Evolutionary conservation across 2,329 filamentous ascomycete species (phyloP).

Genomic region (Scedosporium aurantiacum): DNA sequence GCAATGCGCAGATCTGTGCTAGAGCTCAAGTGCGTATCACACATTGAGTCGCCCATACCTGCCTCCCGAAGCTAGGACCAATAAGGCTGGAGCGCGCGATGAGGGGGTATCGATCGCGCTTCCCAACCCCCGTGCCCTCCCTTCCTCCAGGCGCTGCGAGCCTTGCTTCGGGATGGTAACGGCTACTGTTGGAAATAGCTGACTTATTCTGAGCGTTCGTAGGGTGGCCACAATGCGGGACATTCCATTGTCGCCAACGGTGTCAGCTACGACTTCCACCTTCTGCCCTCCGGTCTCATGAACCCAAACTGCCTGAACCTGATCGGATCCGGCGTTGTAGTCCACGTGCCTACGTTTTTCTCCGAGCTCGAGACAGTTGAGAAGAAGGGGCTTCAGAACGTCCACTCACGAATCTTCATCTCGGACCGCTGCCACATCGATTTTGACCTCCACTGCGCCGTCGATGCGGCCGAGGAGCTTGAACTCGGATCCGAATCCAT

Average conservation of each 20-base stretch:
- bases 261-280: constrained; percentile 33
- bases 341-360: constrained; percentile 39
- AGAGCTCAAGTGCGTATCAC: constrained; percentile 4
- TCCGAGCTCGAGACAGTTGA: constrained; percentile 27
- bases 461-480: constrained; percentile 57
- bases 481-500: constrained; percentile 29
- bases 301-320: constrained; percentile 62
- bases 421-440: constrained; percentile 53
- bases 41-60: background rate
- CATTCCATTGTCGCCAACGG: constrained; percentile 10
- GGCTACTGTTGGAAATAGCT: background rate
- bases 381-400: constrained; percentile 24
- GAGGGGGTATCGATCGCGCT: background rate
- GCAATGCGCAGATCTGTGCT: constrained; percentile 6
- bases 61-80: background rate
- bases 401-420: constrained; percentile 45
- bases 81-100: background rate
- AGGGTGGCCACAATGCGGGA: constrained; percentile 9
- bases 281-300: constrained; percentile 59
- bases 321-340: constrained; percentile 59
- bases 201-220: constrained; percentile 1
- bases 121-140: background rate
- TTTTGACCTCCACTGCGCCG: constrained; percentile 53
- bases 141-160: background rate
- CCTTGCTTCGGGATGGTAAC: background rate